Percentiles rank a stretch among this genome's conserved stretches.
These are phyloP conservation scores for Colletotrichum higginsianum DNA, from an alignment of 2,329 filamentous ascomycete species.

Conservation along the genomic window DNA sequence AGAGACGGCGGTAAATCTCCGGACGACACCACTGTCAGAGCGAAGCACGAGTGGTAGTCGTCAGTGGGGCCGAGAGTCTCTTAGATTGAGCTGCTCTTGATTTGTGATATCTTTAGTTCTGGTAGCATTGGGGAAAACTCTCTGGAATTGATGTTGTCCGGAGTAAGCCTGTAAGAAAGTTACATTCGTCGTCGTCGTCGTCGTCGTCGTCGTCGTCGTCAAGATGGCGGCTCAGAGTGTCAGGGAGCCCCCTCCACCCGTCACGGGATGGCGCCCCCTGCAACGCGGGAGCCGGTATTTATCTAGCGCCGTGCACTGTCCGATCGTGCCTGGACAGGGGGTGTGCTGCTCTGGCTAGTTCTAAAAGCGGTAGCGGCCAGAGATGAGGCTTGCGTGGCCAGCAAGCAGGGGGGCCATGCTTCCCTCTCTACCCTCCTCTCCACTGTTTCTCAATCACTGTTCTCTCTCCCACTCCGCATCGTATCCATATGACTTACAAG, in stretches of 20 bases:
- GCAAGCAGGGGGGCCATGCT: conserved; percentile 1
- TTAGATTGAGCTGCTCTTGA: background rate
- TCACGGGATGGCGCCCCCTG: conserved; percentile 10
- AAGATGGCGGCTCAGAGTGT: conserved; percentile 30
- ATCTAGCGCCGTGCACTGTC: conserved; percentile 17
- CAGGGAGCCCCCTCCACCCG: background rate
- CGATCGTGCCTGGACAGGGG: background rate
- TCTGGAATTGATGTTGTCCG: background rate
- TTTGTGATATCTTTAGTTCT: background rate
- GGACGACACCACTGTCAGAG: background rate
- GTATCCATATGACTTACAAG: too few species aligned
- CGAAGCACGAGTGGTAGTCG: background rate
- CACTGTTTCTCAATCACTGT: too few species aligned
- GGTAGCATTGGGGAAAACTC: background rate
- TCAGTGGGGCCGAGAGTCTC: background rate
- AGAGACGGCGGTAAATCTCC: background rate
- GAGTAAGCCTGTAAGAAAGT: conserved; percentile 14
- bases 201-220: conserved; percentile 12
- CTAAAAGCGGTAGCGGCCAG: conserved; percentile 28
- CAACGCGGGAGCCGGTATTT: conserved; percentile 29
- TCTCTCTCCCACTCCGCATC: too few species aligned
- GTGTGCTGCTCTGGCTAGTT: background rate
- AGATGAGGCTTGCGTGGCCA: conserved; percentile 38
- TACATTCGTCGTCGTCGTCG: conserved; percentile 7
- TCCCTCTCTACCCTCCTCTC: too few species aligned